Percentiles rank a stretch among this genome's conserved stretches.
Conservation (phyloP, 495 filamentous ascomycete genomes). For the Friedmanniomyces simplex region DNA sequence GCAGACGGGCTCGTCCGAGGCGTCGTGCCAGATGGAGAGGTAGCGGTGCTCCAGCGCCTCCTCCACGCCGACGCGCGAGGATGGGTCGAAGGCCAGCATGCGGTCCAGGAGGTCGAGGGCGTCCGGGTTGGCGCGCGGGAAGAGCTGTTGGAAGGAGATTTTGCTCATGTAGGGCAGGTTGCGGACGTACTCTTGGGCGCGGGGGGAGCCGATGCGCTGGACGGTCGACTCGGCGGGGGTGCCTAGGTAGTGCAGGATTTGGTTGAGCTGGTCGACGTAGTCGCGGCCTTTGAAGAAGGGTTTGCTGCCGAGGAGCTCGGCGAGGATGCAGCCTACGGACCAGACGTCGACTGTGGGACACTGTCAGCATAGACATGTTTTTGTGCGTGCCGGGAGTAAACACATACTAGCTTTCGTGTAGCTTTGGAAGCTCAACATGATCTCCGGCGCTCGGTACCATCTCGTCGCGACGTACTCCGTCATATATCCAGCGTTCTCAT, state of each 20-base stretch:
- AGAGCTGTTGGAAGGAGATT: slow-evolving; percentile 74
- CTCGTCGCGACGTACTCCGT: slow-evolving; percentile 99
- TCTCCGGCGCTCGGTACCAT: slow-evolving; percentile 98
- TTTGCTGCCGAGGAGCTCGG: slow-evolving; percentile 87
- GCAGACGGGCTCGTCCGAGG: slow-evolving; percentile 86
- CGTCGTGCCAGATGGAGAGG: slow-evolving; percentile 96
- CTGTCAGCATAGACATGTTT: slow-evolving; percentile 21
- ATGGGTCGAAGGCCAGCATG: slow-evolving; percentile 96
- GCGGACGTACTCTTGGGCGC: slow-evolving; percentile 96
- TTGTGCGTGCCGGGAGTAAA: too few species aligned
- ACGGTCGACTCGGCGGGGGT: slow-evolving; percentile 94
- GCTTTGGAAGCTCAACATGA: slow-evolving; percentile 99
- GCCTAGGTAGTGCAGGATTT: slow-evolving; percentile 95
- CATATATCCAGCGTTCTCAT: slow-evolving; percentile 99
- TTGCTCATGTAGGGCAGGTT: slow-evolving; percentile 96
- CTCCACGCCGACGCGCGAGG: slow-evolving; percentile 82
- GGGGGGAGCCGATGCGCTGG: slow-evolving; percentile 84
- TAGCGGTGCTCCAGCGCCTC: slow-evolving; percentile 92
- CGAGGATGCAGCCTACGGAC: slow-evolving; percentile 97
- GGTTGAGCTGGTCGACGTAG: slow-evolving; percentile 98
- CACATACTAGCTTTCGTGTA: slow-evolving; percentile 84
- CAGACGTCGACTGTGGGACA: slow-evolving; percentile 73
- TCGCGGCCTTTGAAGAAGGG: slow-evolving; percentile 99
- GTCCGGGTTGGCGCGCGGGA: slow-evolving; percentile 92
- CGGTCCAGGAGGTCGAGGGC: slow-evolving; percentile 88